Conservation (phyloP, 805 yeast species). For the Starmerella floricola region DNA sequence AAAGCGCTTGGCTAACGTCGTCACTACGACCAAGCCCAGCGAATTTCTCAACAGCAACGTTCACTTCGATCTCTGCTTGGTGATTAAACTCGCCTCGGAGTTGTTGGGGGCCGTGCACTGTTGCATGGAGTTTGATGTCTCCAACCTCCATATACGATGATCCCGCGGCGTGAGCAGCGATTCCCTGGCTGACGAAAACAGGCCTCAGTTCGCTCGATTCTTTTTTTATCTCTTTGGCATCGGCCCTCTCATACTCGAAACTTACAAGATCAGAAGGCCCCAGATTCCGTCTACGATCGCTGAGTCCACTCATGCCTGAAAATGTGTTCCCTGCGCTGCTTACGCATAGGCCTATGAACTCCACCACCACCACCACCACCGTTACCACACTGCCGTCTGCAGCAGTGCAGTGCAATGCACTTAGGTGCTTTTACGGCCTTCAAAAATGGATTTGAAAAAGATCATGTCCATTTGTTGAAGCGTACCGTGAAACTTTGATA, state of each 20-base stretch:
- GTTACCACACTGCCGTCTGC: no score
- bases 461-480: no score
- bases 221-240: slow-evolving; percentile 1
- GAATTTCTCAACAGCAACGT: slow-evolving; percentile 42
- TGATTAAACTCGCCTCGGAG: slow-evolving; percentile 59
- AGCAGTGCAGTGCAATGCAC: no score
- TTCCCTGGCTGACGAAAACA: slow-evolving; percentile 51
- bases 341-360: no score
- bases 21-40: slow-evolving; percentile 31
- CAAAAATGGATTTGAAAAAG: no score
- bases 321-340: neutral
- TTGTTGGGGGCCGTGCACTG: slow-evolving; percentile 85
- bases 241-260: slow-evolving; percentile 31
- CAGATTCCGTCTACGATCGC: slow-evolving; percentile 73
- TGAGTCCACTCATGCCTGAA: slow-evolving; percentile 23
- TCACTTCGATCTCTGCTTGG: slow-evolving; percentile 53
- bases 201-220: slow-evolving; percentile 23
- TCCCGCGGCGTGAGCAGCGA: slow-evolving; percentile 64
- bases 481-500: no score
- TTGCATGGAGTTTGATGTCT: slow-evolving; percentile 46
- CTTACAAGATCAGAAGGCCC: slow-evolving; percentile 65
- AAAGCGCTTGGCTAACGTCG: slow-evolving; percentile 34
- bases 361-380: no score
- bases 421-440: no score
- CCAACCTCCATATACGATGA: slow-evolving; percentile 67